Evolutionary conservation across 441 rosid genomes (phyloP).

Genomic region (Arabidopsis hybrid): DNA sequence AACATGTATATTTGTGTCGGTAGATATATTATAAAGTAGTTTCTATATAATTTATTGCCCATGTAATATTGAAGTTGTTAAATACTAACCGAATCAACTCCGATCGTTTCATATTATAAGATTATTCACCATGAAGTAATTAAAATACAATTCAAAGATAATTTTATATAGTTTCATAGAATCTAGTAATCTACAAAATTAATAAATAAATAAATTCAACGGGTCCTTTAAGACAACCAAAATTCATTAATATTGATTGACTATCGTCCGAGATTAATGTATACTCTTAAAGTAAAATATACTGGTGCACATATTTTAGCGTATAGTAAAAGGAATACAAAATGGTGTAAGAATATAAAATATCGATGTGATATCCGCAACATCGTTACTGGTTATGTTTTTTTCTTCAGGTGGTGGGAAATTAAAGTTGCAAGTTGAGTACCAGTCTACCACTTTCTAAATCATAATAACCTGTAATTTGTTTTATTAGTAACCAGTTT

Average conservation of each 20-base stretch:
- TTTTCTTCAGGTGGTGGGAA: conserved; percentile 24
- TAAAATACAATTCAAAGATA: conserved; percentile 24
- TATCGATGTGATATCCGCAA: conserved; percentile 3
- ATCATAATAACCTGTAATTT: neutral
- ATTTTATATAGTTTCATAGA: conserved; percentile 27
- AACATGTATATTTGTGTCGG: conserved; percentile 25
- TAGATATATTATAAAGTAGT: conserved; percentile 20
- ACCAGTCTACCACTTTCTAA: neutral
- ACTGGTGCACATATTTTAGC: neutral
- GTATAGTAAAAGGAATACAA: conserved; percentile 1
- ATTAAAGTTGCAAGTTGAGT: conserved; percentile 20
- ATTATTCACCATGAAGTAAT: conserved; percentile 19
- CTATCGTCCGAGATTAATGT: conserved; percentile 5
- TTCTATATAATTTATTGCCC: conserved; percentile 18
- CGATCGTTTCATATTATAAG: conserved; percentile 17
- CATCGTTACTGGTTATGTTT: conserved; percentile 16
- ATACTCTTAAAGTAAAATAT: conserved; percentile 2
- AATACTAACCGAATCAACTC: conserved; percentile 42
- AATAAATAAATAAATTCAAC: neutral
- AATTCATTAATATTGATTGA: conserved; percentile 16
- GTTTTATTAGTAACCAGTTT: no score
- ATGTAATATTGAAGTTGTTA: conserved; percentile 35
- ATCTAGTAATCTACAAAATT: conserved; percentile 6
- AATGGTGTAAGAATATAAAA: neutral
- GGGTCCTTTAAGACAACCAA: conserved; percentile 12